Conservation (phyloP, 768 basidiomycete species). For the Tremella fuciformis region DNA sequence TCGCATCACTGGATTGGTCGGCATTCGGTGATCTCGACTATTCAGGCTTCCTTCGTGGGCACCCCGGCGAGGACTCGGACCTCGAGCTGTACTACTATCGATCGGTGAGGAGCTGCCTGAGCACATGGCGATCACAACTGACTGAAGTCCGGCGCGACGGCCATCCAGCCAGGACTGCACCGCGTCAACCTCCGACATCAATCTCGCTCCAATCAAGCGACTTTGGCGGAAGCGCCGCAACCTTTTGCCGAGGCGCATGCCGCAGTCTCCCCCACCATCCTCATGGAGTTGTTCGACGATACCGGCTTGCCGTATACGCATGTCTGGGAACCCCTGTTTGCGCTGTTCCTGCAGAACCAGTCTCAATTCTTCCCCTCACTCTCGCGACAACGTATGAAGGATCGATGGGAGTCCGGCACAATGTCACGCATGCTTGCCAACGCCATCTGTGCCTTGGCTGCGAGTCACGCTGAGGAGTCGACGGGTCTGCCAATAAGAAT, state of each 20-base stretch:
- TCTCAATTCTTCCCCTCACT: conserved; percentile 42
- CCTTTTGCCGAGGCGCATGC: conserved; percentile 2
- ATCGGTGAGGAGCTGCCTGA: too few relatives aligned
- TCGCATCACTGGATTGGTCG: too few relatives aligned
- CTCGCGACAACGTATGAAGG: conserved; percentile 23
- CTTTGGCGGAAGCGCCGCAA: not conserved
- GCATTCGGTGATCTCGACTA: too few relatives aligned
- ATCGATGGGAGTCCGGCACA: conserved; percentile 37
- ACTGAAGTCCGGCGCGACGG: too few relatives aligned
- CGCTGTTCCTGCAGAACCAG: conserved; percentile 33
- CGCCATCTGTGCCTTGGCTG: conserved; percentile 37
- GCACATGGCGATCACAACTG: too few relatives aligned
- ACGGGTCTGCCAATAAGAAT: conserved; percentile 19
- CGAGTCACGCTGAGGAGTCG: conserved; percentile 23
- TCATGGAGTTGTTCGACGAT: conserved; percentile 26
- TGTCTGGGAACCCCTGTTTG: conserved; percentile 37
- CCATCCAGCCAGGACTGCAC: conserved; percentile 39
- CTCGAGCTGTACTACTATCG: too few relatives aligned
- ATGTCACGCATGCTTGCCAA: conserved; percentile 40
- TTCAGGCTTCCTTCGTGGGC: too few relatives aligned
- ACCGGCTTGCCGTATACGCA: conserved; percentile 38
- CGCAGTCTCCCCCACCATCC: conserved; percentile 1
- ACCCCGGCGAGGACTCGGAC: too few relatives aligned
- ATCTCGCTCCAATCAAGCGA: conserved; percentile 20
- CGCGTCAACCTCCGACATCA: conserved; percentile 44